Conservation (phyloP, 176 grass and related monocot genomes). For the Oryza meridionalis region DNA sequence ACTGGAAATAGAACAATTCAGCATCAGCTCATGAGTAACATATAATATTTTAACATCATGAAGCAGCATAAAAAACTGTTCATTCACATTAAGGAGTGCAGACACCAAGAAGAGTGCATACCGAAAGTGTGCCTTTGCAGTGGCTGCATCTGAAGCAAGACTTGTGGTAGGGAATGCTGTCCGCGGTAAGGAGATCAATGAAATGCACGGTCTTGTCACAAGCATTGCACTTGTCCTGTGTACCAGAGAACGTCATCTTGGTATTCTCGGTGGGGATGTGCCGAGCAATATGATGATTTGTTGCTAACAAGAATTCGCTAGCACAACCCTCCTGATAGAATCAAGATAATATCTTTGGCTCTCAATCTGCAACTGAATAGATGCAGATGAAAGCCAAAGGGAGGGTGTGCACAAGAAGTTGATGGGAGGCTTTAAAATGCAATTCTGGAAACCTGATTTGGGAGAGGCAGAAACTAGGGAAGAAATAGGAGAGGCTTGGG, state of each 20-base stretch:
- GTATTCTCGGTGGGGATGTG: slow-evolving; percentile 17
- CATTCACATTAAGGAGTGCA: neutral
- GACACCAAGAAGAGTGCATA: slow-evolving; percentile 31
- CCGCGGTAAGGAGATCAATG: slow-evolving; percentile 65
- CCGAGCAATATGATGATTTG: slow-evolving; percentile 26
- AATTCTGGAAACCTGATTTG: slow-evolving; percentile 32
- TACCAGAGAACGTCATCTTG: slow-evolving; percentile 74
- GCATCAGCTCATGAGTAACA: neutral
- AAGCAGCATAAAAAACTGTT: slow-evolving; percentile 12
- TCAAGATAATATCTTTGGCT: slow-evolving; percentile 19
- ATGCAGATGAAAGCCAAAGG: slow-evolving; percentile 49
- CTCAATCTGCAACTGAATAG: slow-evolving; percentile 35
- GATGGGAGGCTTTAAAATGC: slow-evolving; percentile 39
- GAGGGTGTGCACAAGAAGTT: slow-evolving; percentile 17
- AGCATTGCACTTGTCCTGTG: slow-evolving; percentile 75
- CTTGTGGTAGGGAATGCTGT: slow-evolving; percentile 66
- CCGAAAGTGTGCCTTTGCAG: slow-evolving; percentile 76
- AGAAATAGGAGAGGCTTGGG: slow-evolving; percentile 29
- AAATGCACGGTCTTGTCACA: slow-evolving; percentile 78
- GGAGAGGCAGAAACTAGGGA: neutral
- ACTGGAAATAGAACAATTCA: slow-evolving; percentile 37
- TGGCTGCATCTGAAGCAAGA: slow-evolving; percentile 91
- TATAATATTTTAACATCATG: slow-evolving; percentile 15
- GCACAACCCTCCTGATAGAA: slow-evolving; percentile 27
- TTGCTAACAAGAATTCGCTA: slow-evolving; percentile 25